Conservation (phyloP, 495 filamentous ascomycete species). For the Penicillium paradoxum region DNA sequence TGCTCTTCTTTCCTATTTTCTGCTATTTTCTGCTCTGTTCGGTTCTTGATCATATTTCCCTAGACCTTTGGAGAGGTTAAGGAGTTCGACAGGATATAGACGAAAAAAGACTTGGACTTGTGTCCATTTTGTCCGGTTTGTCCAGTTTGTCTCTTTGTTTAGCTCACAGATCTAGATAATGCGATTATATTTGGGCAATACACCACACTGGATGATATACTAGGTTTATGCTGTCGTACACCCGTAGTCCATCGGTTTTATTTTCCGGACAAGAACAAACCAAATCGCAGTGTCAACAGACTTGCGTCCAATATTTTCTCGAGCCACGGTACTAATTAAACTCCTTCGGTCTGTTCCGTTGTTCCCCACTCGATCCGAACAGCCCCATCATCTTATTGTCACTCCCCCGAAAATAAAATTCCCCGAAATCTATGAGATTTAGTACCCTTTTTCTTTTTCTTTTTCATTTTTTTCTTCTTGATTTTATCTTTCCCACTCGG, state of each 20-base stretch:
- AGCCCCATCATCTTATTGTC: background rate
- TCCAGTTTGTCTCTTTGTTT: no score
- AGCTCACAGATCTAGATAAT: no score
- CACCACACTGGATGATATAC: no score
- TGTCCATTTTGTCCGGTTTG: background rate
- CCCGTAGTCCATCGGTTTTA: no score
- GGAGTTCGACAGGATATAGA: background rate
- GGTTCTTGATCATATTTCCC: background rate
- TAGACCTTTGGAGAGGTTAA: background rate
- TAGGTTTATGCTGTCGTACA: no score
- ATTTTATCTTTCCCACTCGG: background rate
- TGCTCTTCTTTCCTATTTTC: background rate
- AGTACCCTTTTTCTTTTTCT: no score
- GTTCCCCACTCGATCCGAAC: background rate
- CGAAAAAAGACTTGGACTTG: background rate
- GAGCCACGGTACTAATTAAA: background rate
- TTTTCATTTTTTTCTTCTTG: background rate
- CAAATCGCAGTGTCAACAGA: background rate
- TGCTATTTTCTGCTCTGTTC: background rate
- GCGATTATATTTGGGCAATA: no score
- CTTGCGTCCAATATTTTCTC: background rate
- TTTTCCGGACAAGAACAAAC: no score
- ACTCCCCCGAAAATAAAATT: background rate
- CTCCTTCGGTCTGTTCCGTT: background rate
- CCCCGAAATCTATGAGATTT: no score